phyloP scores from a whole-genome alignment of 73 alveolate species.

The Strombidium stylifer region DNA sequence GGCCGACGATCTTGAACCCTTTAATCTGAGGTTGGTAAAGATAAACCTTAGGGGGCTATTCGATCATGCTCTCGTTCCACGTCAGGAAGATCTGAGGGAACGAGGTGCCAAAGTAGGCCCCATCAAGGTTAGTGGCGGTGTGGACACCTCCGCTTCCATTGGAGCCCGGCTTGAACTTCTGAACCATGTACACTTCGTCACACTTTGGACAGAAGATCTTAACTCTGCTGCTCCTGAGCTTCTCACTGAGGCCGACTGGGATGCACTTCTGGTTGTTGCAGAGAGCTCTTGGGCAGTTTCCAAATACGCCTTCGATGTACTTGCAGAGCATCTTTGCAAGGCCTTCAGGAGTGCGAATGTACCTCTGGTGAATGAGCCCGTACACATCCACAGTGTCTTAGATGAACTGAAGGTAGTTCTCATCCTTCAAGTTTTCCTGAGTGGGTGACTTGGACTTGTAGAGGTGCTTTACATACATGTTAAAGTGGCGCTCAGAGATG shows the following conservation, averaged over 20 bases:
- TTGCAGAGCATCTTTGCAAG: slow-evolving; percentile 94
- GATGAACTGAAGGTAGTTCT: slow-evolving; percentile 76
- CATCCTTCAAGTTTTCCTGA: slow-evolving; percentile 40
- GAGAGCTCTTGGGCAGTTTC: slow-evolving; percentile 94
- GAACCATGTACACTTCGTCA: slow-evolving; percentile 87
- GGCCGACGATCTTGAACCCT: slow-evolving; percentile 84
- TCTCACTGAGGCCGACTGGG: slow-evolving; percentile 97
- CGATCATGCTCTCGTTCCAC: neutral
- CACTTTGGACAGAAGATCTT: slow-evolving; percentile 94
- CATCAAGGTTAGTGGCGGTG: slow-evolving; percentile 88
- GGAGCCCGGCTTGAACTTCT: too few species aligned
- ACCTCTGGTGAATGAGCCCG: slow-evolving; percentile 89
- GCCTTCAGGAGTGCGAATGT: slow-evolving; percentile 79
- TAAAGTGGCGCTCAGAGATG: too few species aligned
- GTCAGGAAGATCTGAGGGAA: slow-evolving; percentile 78
- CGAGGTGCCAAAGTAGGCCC: slow-evolving; percentile 90
- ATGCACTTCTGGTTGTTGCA: slow-evolving; percentile 92
- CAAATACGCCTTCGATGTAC: slow-evolving; percentile 89
- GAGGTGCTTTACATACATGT: too few species aligned
- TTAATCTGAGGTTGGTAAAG: slow-evolving; percentile 34
- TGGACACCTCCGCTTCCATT: too few species aligned
- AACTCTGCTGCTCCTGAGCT: slow-evolving; percentile 93
- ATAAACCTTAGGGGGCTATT: neutral
- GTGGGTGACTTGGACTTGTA: too few species aligned
- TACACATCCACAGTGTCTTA: slow-evolving; percentile 85